A percentile compares a stretch with the other conserved stretches of the same genome.
Conservation (phyloP, 2,329 filamentous ascomycete genomes). For the Fusarium lyarnte region DNA sequence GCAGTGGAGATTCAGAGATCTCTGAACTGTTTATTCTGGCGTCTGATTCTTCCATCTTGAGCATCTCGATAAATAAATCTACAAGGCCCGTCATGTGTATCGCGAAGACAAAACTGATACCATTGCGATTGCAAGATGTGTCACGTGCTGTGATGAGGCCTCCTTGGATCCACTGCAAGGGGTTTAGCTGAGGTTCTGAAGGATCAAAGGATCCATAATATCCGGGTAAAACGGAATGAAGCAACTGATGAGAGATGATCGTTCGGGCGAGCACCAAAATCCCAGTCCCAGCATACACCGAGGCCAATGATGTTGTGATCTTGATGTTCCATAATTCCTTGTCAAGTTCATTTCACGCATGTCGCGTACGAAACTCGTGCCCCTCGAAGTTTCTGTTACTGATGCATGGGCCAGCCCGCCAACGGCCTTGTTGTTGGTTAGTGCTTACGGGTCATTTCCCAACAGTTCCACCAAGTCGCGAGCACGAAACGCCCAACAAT, state of each 20-base stretch:
- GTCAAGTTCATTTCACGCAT: not conserved
- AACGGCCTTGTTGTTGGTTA: not conserved
- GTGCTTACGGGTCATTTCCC: conserved; percentile 5
- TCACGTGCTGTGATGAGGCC: conserved; percentile 11
- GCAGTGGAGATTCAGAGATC: not conserved
- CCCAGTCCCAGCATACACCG: not conserved
- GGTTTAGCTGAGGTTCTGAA: not conserved
- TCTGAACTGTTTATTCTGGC: accelerated
- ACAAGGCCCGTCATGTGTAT: accelerated
- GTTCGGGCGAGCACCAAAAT: not conserved
- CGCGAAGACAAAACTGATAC: too few relatives aligned
- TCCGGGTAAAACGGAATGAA: not conserved
- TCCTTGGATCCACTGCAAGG: not conserved
- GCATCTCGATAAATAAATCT: accelerated
- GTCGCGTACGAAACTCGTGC: too few relatives aligned
- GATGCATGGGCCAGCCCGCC: too few relatives aligned
- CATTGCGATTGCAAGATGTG: not conserved
- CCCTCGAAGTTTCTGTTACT: too few relatives aligned
- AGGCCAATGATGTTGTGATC: not conserved
- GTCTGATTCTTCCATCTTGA: not conserved
- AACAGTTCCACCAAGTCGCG: not conserved
- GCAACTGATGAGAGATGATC: not conserved
- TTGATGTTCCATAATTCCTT: not conserved
- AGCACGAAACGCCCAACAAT: not conserved
- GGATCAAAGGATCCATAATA: not conserved